Evolutionary conservation across 1,284 basidiomycete genomes (phyloP).

Genomic region (Trametes versicolor): DNA sequence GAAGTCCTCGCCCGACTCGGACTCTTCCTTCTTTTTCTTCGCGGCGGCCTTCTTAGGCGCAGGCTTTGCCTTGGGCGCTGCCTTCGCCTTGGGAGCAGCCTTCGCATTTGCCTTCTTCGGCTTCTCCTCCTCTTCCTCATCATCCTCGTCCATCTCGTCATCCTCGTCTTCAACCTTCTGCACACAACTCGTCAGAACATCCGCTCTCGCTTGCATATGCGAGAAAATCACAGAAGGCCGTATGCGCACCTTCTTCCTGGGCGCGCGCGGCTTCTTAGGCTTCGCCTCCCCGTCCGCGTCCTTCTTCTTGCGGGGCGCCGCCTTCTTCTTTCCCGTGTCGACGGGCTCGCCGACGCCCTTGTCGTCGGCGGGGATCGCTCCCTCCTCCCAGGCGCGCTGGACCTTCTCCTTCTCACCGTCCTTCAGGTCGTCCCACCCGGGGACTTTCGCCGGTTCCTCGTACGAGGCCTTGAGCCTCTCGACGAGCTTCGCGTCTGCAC

Average conservation of each 20-base stretch:
- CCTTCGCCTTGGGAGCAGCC: constrained; percentile 40
- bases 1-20: constrained; percentile 50
- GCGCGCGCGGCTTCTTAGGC: constrained; percentile 46
- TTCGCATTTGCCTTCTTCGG: constrained; percentile 52
- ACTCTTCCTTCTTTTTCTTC: constrained; percentile 47
- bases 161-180: constrained; percentile 40
- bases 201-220: constrained; percentile 10
- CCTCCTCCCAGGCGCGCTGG: constrained; percentile 74
- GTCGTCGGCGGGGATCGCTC: constrained; percentile 82
- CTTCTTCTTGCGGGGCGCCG: constrained; percentile 47
- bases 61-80: constrained; percentile 45
- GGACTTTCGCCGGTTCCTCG: constrained; percentile 66
- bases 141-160: constrained; percentile 37
- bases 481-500: constrained; percentile 72
- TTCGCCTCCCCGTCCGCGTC: constrained; percentile 49
- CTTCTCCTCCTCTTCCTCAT: constrained; percentile 52
- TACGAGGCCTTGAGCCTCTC: constrained; percentile 74
- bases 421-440: constrained; percentile 73
- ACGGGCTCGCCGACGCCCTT: constrained; percentile 46
- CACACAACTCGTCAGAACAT: constrained; percentile 12
- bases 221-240: not conserved
- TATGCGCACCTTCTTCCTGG: constrained; percentile 47
- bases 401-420: constrained; percentile 75
- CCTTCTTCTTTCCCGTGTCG: constrained; percentile 44
- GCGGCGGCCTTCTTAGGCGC: constrained; percentile 44